A percentile compares a stretch with the other conserved stretches of the same genome.
These are phyloP conservation scores for Daldinia caldariorum DNA, from an alignment of 495 filamentous ascomycete species.

Conservation along the genomic window DNA sequence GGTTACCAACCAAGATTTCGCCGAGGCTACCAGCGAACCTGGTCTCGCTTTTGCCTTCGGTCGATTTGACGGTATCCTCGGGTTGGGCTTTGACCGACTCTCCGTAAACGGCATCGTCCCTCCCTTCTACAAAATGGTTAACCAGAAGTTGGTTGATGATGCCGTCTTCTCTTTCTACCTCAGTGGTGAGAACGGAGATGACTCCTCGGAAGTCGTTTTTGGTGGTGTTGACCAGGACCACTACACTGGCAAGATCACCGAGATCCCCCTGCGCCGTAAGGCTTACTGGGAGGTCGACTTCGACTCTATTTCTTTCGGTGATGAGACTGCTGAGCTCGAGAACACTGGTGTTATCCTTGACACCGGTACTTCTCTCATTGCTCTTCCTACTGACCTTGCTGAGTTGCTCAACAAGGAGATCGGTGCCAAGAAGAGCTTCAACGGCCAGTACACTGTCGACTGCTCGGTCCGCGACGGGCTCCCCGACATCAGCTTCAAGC, in stretches of 20 bases:
- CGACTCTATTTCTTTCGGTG: constrained; percentile 87
- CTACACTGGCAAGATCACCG: constrained; percentile 90
- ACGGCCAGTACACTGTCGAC: constrained; percentile 93
- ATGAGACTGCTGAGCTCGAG: constrained; percentile 84
- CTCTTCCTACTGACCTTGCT: constrained; percentile 88
- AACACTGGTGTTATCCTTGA: constrained; percentile 96
- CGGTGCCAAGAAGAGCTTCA: constrained; percentile 95
- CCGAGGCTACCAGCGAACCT: constrained; percentile 93
- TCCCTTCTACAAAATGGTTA: constrained; percentile 94
- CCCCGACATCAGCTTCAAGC: constrained; percentile 87
- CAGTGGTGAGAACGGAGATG: constrained; percentile 72
- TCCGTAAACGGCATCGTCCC: constrained; percentile 94
- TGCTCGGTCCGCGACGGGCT: constrained; percentile 83
- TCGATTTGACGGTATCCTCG: constrained; percentile 96
- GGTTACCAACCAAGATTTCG: constrained; percentile 89
- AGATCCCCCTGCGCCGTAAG: constrained; percentile 94
- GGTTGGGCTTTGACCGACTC: constrained; percentile 93
- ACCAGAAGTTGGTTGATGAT: constrained; percentile 89
- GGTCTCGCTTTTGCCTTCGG: constrained; percentile 98
- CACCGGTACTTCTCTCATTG: constrained; percentile 98
- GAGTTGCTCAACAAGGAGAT: constrained; percentile 99
- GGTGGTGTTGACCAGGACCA: constrained; percentile 88
- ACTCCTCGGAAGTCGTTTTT: constrained; percentile 87
- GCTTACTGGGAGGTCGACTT: constrained; percentile 99
- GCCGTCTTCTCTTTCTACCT: constrained; percentile 98